These are phyloP conservation scores for Chloranthus sessilifolius DNA, from an alignment of 164 flowering plant species.

Conservation along the genomic window DNA sequence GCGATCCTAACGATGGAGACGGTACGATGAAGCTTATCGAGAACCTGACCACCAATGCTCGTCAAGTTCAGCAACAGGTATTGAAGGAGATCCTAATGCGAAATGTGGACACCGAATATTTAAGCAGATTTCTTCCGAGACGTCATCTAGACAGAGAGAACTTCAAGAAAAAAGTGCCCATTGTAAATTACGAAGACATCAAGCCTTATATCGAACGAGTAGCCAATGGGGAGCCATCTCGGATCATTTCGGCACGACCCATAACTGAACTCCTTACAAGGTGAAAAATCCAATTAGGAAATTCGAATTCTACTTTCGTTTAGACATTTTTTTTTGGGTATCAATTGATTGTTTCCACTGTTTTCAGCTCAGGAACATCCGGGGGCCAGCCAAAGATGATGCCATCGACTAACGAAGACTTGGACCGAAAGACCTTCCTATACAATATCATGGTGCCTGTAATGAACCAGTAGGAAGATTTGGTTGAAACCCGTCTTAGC, in stretches of 20 bases:
- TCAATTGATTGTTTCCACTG: not conserved
- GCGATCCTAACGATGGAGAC: conserved; percentile 42
- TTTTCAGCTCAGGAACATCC: conserved; percentile 56
- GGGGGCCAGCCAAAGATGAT: conserved; percentile 64
- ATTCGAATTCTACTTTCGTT: not conserved
- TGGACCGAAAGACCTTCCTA: conserved; percentile 46
- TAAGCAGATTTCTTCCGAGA: conserved; percentile 31
- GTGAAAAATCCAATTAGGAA: conserved; percentile 11
- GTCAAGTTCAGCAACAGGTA: conserved; percentile 33
- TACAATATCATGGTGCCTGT: conserved; percentile 47
- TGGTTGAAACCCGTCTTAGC: not conserved
- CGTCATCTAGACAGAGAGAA: conserved; percentile 18
- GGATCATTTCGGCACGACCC: conserved; percentile 42
- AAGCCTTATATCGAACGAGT: conserved; percentile 53
- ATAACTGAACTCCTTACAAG: conserved; percentile 58
- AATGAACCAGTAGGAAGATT: conserved; percentile 38
- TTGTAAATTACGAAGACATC: conserved; percentile 54
- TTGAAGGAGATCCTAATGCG: conserved; percentile 37
- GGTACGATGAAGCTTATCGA: conserved; percentile 42
- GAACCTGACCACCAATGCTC: conserved; percentile 41
- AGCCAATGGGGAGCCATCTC: conserved; percentile 55
- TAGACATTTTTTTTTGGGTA: not conserved
- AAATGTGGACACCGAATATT: conserved; percentile 46
- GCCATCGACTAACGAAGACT: conserved; percentile 47
- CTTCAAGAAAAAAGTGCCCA: conserved; percentile 50